Evolutionary conservation across 2,329 filamentous ascomycete species (phyloP), one percentile per base, ranked within the genome.

Genomic region (Pochonia chlamydosporia): DNA sequence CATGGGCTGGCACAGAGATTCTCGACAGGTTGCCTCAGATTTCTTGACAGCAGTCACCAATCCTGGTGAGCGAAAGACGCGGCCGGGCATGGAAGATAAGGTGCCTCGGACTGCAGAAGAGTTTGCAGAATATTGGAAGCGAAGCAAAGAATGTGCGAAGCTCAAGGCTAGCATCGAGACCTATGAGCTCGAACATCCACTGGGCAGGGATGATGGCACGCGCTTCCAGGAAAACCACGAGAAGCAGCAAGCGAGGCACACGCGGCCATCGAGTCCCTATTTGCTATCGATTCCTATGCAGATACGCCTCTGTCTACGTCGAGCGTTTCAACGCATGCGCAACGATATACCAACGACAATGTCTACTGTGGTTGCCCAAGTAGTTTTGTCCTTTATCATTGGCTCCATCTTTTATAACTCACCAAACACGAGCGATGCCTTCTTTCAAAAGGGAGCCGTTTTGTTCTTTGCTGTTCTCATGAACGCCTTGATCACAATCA

Each of bases 21-120:
- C 75, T 1, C 75, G 80, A 18, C 75, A 76, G 62, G 84, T 79
- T 0, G 78, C 74, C 0, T 76, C 80, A 6, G 81, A 85, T 53
- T 84, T 84, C 64, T 59, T 84, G 42, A 84, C 81, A 3, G 0
- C 73, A 1, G 70, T 78, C 35, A 76, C 73, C 1, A 65, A 59
- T 3, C 63, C 63, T 1, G 47, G 52, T 2, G 66, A 69, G 50
- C 65, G 66, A 16, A 51, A 61, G 28, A 44, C 65, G 10, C 26
- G 26, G 13, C 7, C 26, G 13, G 26, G 26, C 26, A 8, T 13
- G 26, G 26, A 28, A 13, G 26, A 28, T 28, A 28, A 28, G 26
- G 26, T 28, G 26, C 26, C 26, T 28, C 26, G 26, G 7, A 35
- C 31, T 3, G 31, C 31, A n/a, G n/a, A 11, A 13, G 31, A 35